Evolutionary conservation across 345 rosid genomes (phyloP).

Genomic region (Aquilaria yunnanensis): DNA sequence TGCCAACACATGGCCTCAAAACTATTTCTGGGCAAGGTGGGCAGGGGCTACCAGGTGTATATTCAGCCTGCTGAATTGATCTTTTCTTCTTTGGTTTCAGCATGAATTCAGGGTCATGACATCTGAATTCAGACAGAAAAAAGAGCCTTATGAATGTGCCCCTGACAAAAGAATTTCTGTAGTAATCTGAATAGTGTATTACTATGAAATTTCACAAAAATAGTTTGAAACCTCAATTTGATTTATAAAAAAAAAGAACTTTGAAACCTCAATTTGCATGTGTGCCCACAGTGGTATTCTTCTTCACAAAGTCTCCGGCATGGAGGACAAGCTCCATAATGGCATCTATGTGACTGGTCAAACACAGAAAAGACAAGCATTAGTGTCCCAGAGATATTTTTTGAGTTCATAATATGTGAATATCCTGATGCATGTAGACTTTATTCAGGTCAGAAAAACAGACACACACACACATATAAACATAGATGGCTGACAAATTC

Average conservation of each 20-base stretch:
- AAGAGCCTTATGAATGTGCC: background rate
- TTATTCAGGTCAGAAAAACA: background rate
- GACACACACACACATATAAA: background rate
- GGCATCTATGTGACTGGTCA: slow-evolving; percentile 82
- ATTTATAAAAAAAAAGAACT: background rate
- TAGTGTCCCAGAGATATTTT: background rate
- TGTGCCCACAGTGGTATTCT: slow-evolving; percentile 82
- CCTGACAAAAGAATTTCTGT: too few species aligned
- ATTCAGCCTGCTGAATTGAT: slow-evolving; percentile 39
- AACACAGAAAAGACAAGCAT: slow-evolving; percentile 14
- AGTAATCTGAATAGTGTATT: too few species aligned
- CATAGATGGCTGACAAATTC: too few species aligned
- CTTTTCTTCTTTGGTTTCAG: slow-evolving; percentile 83
- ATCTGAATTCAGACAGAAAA: slow-evolving; percentile 35
- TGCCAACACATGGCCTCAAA: slow-evolving; percentile 82
- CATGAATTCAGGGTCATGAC: slow-evolving; percentile 83
- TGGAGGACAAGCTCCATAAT: slow-evolving; percentile 87
- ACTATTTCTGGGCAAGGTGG: slow-evolving; percentile 88
- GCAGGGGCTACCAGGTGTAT: slow-evolving; percentile 77
- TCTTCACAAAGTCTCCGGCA: slow-evolving; percentile 76
- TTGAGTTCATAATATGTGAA: too few species aligned
- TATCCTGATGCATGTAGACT: background rate
- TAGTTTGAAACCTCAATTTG: background rate
- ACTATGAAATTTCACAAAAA: background rate
- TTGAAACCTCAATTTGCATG: slow-evolving; percentile 68